These are phyloP conservation scores for Cladosporium sphaerospermum DNA, from an alignment of 2,329 filamentous ascomycete species.

Conservation along the genomic window DNA sequence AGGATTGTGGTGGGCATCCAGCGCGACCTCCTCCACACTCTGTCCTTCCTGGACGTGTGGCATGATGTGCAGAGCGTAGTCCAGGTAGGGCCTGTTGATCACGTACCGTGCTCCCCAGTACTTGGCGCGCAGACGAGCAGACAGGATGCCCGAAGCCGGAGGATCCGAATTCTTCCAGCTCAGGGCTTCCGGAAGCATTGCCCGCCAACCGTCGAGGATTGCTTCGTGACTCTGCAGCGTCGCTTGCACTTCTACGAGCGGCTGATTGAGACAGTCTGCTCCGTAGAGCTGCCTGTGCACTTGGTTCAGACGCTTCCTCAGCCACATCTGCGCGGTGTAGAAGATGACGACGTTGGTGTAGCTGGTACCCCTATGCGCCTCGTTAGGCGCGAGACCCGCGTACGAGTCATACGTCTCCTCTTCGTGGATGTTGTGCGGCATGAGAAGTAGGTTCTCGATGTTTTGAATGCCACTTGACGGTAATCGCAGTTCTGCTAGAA, in stretches of 20 bases:
- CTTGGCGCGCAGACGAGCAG: constrained; percentile 80
- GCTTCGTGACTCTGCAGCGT: constrained; percentile 29
- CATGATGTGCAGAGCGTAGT: constrained; percentile 51
- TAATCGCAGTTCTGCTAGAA: constrained; percentile 73
- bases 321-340: constrained; percentile 56
- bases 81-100: constrained; percentile 73
- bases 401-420: constrained; percentile 23
- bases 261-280: constrained; percentile 20
- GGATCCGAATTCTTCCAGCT: constrained; percentile 61
- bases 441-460: constrained; percentile 56
- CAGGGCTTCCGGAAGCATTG: constrained; percentile 47
- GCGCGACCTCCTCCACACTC: constrained; percentile 22
- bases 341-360: constrained; percentile 46
- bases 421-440: constrained; percentile 52
- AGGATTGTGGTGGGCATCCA: constrained; percentile 25
- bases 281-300: constrained; percentile 52
- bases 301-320: constrained; percentile 52
- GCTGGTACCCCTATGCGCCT: constrained; percentile 15
- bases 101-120: constrained; percentile 92
- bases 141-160: constrained; percentile 69
- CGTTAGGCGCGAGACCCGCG: constrained; percentile 19
- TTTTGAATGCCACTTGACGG: constrained; percentile 55
- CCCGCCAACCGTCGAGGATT: constrained; percentile 47
- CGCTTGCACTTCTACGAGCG: constrained; percentile 20
- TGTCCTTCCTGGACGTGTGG: constrained; percentile 21